Base-by-base conservation (phyloP, 2,329 filamentous ascomycete species). In the Trichophyton mentagrophytes region DNA sequence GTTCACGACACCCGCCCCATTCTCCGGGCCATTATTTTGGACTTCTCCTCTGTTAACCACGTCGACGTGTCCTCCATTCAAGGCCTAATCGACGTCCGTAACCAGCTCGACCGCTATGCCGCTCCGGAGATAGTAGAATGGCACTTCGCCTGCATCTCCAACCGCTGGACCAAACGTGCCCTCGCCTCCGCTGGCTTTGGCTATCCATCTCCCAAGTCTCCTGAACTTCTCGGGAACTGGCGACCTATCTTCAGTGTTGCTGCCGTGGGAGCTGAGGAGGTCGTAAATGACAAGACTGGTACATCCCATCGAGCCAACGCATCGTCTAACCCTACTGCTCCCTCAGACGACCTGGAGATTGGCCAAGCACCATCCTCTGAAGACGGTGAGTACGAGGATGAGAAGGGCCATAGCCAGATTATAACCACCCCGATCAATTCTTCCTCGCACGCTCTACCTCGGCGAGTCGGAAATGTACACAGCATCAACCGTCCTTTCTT, bases 11-110 rank as follows among this genome's bases (percentile, higher is more conserved):
- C 63, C 11, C 71, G 77, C 0, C 81, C 82, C 0, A 69, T 76
- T 9, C 73, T 84, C 15, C 76, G 77, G 59, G 80, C 81, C n/a
- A 67, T 84, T 22, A 72, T 84, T 8, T 73, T 83, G 1, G 82
- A 84, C 69, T 82, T 80, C 65, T 77, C 80, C 1, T 75, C 79
- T 2, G 78, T 83, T 53, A 81, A 82, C 67, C 75, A 79, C 53
- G 73, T 83, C 47, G 82, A 84, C 64, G 78, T 82, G 6, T 83
- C 81, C 0, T 77, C 78, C 3, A 73, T 82, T 0, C 80, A 84
- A 66, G 74, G 75, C 1, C 70, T 84, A 22, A 77, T 82, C 46
- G 80, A 83, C 66, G 74, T 80, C 4, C 77, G 80, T 44, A 79
- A 79, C 63, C 77, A 79, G 61, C 73, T 84, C 5, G 80, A 82